Evolutionary conservation across 2,329 filamentous ascomycete genomes (phyloP), one percentile per base, ranked within the genome.

Genomic region (Xylaria sp.): DNA sequence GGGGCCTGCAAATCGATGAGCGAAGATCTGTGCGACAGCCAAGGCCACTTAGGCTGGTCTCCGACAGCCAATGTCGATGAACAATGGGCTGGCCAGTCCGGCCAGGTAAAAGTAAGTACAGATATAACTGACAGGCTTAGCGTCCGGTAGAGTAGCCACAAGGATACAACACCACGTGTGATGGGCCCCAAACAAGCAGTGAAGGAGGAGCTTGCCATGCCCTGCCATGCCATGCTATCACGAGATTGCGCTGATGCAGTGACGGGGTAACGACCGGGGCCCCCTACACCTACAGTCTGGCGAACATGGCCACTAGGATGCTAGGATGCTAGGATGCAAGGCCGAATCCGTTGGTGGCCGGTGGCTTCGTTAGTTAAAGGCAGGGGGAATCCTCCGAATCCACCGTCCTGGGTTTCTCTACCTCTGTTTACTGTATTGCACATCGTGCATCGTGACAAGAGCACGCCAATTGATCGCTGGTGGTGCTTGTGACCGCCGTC

Each of bases 401-500:
- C 66, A 25, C n/a, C 51, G 41, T 44, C 41, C 25, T 57, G 23
- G 52, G 37, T 28, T 60, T 51, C 55, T 56, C 37, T 15, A 20
- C 41, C 20, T 12, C 15, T 64, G 25, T 44, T 70, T 55, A 55
- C 52, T 55, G 52, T 55, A 55, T 65, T 25, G 44, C 18, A n/a
- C 41, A 46, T 37, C 34, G 34, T 52, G 7, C 37, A 50, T 65
- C 50, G 58, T 58, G 51, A 63, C 39, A 64, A 23, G 23, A 12
- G 56, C 25, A n/a, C 37, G 34, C 23, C 20, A 39, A 41, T 63
- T 56, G 2, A 55, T 59, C 15, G 28, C 56, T 58, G 69, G 71
- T 63, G 66, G 66, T 61, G 69, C 70, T 58, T 55, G 34, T 69
- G 65, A 73, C 73, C 63, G 73, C 75, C 72, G 71, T 78, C 70